A percentile compares a stretch with the other conserved stretches of the same genome.
phyloP scores from a whole-genome alignment of 2,329 filamentous ascomycete genomes.

The Colletotrichum echinochloae region DNA sequence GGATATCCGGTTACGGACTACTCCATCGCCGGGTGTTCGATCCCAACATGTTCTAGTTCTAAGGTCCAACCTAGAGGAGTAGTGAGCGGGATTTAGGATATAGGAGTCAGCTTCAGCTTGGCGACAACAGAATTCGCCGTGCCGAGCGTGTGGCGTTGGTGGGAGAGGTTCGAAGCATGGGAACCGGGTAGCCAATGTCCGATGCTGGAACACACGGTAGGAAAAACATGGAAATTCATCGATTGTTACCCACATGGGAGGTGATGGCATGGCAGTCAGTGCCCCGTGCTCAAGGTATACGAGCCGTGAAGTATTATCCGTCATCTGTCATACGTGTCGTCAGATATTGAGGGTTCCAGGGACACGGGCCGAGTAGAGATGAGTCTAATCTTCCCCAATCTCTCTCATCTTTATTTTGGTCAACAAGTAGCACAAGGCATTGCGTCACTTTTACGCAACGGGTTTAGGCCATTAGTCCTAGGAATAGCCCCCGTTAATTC shows the following conservation, averaged over 20 bases:
- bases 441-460: conserved; percentile 8
- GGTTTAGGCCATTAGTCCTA: background rate
- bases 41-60: background rate
- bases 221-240: background rate
- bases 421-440: conserved; percentile 10
- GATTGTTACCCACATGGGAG: background rate
- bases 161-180: conserved; percentile 7
- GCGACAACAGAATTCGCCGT: conserved; percentile 9
- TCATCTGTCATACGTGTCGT: conserved; percentile 25
- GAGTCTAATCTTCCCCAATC: background rate
- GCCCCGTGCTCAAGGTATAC: background rate
- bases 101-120: background rate
- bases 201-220: background rate
- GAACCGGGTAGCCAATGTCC: background rate
- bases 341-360: conserved; percentile 11
- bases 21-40: background rate
- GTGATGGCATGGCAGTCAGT: conserved; percentile 12
- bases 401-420: conserved; percentile 4
- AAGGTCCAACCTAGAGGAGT: background rate
- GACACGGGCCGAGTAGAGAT: conserved; percentile 23
- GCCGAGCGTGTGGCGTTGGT: conserved; percentile 10
- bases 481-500: background rate
- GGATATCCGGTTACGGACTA: background rate
- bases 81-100: background rate
- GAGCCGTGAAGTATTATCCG: background rate